Percentiles rank a stretch among this genome's conserved stretches.
Conservation (phyloP, 495 filamentous ascomycete species). For the Xylaria grammica region DNA sequence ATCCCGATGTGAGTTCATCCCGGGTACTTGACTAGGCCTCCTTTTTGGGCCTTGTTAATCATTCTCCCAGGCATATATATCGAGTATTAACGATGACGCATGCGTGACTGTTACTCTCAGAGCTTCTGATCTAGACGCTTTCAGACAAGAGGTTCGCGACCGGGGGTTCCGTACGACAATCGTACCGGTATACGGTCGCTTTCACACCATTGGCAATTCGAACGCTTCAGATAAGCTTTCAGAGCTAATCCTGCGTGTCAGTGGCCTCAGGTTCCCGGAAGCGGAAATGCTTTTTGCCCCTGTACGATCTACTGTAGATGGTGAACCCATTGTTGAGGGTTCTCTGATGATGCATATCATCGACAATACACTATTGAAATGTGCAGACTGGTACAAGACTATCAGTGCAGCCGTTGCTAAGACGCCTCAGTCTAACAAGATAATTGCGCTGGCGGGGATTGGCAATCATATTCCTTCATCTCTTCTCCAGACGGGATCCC, state of each 20-base stretch:
- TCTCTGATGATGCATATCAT: slow-evolving; percentile 8
- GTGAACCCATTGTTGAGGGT: slow-evolving; percentile 20
- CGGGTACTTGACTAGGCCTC: not conserved
- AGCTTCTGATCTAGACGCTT: slow-evolving; percentile 19
- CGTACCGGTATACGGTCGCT: slow-evolving; percentile 12
- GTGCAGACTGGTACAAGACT: slow-evolving; percentile 5
- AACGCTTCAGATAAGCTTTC: not conserved
- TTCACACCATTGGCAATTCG: not conserved
- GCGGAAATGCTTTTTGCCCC: slow-evolving; percentile 13
- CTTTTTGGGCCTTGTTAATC: slow-evolving; percentile 4
- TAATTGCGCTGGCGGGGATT: not conserved
- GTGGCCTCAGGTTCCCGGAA: slow-evolving; percentile 13
- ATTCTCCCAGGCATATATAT: slow-evolving; percentile 34
- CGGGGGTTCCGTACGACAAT: not conserved
- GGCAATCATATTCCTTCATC: slow-evolving; percentile 7
- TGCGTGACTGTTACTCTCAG: slow-evolving; percentile 28
- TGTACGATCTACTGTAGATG: slow-evolving; percentile 25
- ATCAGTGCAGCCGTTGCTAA: not conserved
- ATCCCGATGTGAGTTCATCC: not conserved
- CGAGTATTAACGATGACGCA: slow-evolving; percentile 30
- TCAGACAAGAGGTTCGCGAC: not conserved
- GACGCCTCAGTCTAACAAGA: not conserved
- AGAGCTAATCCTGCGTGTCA: not conserved
- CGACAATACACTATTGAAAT: slow-evolving; percentile 2
- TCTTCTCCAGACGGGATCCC: not conserved